Base-by-base conservation (phyloP, 257 asterid species). In the Salvia hispanica region DNA sequence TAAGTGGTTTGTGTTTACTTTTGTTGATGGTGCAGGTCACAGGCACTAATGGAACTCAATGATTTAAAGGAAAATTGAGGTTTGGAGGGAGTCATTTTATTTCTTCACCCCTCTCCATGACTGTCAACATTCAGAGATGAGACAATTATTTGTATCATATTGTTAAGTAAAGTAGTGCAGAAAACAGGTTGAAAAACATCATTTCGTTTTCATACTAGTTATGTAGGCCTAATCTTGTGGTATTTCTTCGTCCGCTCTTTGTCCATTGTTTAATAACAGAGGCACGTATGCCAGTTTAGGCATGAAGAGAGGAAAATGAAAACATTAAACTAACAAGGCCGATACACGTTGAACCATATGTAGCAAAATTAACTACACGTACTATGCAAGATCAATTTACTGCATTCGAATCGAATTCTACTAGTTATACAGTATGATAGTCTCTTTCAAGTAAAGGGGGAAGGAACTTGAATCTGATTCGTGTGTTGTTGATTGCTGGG, bases 21-120 rank as follows among this genome's bases (percentile, higher is more conserved):
- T 56, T 21, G 31, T 71, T 70, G 61, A 66, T 64, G 14, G 16
- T 80, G 83, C 86, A 86, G 88, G 88, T 82, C 90, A 25, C 85
- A 80, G 74, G 83, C 80, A 53, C 61, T 78, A 25, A 76, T 79
- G 78, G 83, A 80, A 63, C 71, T n/a, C 62, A 72, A 76, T 56
- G 71, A 82, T 71, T 70, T 74, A 34, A 73, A 64, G 43, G 83
- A 76, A 59, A 84, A 68, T 16, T 80, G 69, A 82, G 79, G 78
- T 71, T 55, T 48, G 69, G 71, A 73, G 62, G 3, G 52, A 31
- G 36, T 64, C 56, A 57, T 70, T 64, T 62, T 43, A 39, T 46
- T 56, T 76, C 44, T 61, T 21, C 64, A 52, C 51, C 71, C 40
- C 74, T 59, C n/a, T 73, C 60, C 56, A 9, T 59, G 36, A 5